Percentiles rank a stretch among this genome's conserved stretches.
These are phyloP conservation scores for Eucalyptus caleyi DNA, from an alignment of 345 rosid species.

Conservation along the genomic window DNA sequence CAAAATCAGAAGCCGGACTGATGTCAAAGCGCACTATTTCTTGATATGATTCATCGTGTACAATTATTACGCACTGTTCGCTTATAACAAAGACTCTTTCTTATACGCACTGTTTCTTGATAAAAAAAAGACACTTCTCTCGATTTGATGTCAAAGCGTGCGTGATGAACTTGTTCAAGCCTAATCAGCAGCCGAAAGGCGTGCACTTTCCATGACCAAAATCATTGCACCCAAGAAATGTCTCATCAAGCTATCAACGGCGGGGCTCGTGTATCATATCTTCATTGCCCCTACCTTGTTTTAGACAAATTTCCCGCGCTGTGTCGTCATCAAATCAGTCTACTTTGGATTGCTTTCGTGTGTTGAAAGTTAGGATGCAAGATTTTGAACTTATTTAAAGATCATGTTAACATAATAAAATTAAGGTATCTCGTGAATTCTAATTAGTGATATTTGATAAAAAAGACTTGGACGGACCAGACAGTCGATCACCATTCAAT, in stretches of 20 bases:
- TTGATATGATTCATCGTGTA: background rate
- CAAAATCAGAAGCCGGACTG: background rate
- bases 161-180: background rate
- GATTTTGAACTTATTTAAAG: background rate
- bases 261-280: background rate
- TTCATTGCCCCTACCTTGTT: background rate
- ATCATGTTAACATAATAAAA: background rate
- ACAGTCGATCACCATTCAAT: background rate
- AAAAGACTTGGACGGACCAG: background rate
- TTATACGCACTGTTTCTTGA: no score
- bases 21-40: background rate
- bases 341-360: background rate
- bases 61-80: background rate
- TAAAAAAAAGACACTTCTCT: no score
- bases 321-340: background rate
- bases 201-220: background rate
- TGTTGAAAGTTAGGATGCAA: background rate
- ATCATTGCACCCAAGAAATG: background rate
- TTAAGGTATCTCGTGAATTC: background rate
- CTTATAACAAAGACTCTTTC: no score
- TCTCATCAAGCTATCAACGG: background rate
- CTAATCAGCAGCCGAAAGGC: background rate
- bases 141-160: background rate
- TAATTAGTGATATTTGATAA: background rate
- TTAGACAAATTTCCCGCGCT: background rate